These are phyloP conservation scores for Sporothrix protearum DNA, from an alignment of 2,329 filamentous ascomycete species.

Conservation along the genomic window DNA sequence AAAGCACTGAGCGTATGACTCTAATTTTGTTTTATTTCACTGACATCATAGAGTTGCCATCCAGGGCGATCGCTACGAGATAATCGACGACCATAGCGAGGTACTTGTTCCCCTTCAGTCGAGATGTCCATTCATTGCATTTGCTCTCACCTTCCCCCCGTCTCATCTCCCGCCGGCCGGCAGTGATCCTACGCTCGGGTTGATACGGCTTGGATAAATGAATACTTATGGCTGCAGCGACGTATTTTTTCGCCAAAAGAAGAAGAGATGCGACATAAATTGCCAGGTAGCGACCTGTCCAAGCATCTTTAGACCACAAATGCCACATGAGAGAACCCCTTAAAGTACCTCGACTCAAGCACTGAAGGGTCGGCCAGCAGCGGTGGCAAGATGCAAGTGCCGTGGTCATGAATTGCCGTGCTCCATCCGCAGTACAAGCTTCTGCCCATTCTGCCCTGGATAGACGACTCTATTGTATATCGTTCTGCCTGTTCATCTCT, in stretches of 20 bases:
- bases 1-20: no score
- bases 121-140: neutral
- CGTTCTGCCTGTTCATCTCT: neutral
- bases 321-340: neutral
- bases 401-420: neutral
- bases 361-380: neutral
- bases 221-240: neutral
- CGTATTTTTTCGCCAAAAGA: neutral
- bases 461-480: neutral
- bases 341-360: neutral
- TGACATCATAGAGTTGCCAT: no score
- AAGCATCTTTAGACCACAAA: neutral
- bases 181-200: neutral
- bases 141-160: neutral
- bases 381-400: neutral
- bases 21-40: no score
- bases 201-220: slow-evolving; percentile 13
- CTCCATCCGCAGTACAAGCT: neutral
- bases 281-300: neutral
- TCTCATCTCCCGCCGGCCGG: neutral
- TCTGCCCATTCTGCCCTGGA: neutral
- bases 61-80: no score
- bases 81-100: no score
- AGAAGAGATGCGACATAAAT: neutral
- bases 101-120: no score